Conservation (phyloP, 2,329 filamentous ascomycete species). For the Septoria petroselini region DNA sequence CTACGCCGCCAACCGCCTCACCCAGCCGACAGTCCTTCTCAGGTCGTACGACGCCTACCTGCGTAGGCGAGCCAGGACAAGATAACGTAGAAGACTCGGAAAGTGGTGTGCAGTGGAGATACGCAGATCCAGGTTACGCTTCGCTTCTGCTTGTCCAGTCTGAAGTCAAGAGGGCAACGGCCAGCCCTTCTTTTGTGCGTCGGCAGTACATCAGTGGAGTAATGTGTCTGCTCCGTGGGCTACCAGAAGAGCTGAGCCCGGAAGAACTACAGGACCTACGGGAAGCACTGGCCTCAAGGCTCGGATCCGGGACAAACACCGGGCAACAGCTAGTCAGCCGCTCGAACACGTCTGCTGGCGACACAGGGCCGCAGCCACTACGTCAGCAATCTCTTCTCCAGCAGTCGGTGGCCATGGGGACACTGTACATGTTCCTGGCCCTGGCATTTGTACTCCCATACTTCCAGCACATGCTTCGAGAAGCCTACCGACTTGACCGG, state of each 20-base stretch:
- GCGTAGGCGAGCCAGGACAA: conserved; percentile 3
- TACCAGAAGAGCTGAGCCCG: conserved; percentile 56
- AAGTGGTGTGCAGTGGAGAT: conserved; percentile 51
- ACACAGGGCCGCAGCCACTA: neutral
- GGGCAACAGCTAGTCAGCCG: conserved; percentile 23
- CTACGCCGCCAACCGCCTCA: conserved; percentile 8
- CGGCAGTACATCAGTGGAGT: conserved; percentile 63
- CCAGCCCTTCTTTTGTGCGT: conserved; percentile 53
- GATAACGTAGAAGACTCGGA: conserved; percentile 11
- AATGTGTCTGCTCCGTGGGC: conserved; percentile 61
- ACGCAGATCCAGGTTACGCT: conserved; percentile 50
- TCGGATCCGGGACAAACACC: neutral
- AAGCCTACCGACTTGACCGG: conserved; percentile 62
- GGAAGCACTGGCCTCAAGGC: conserved; percentile 47
- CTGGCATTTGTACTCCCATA: conserved; percentile 62
- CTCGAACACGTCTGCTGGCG: neutral
- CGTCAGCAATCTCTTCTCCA: conserved; percentile 26
- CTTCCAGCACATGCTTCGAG: conserved; percentile 52
- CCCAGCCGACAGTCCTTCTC: conserved; percentile 27
- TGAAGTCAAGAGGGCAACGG: conserved; percentile 42
- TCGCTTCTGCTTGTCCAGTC: conserved; percentile 48
- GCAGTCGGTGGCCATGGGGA: conserved; percentile 23
- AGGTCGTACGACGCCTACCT: conserved; percentile 19
- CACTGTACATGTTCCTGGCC: conserved; percentile 50
- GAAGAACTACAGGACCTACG: conserved; percentile 55